Evolutionary conservation across 1,139 yeast genomes (phyloP).

Genomic region (Saccharomyces pastorianus): DNA sequence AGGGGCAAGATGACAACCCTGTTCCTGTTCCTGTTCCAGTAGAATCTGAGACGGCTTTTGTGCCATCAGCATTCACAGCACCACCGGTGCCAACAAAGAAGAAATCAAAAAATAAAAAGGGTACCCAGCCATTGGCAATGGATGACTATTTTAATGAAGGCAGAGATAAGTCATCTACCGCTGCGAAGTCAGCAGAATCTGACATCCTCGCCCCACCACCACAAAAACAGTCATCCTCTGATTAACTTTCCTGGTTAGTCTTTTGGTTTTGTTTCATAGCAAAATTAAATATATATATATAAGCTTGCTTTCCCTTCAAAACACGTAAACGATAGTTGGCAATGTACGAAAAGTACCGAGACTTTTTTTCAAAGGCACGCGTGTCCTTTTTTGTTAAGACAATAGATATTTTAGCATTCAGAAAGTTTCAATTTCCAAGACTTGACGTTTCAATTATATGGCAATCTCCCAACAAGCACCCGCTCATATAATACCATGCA

Average conservation of each 20-base stretch:
- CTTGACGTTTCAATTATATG: background rate
- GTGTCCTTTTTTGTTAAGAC: background rate
- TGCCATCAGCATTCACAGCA: constrained; percentile 14
- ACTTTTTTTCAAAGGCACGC: background rate
- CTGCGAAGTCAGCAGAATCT: constrained; percentile 11
- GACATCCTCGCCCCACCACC: constrained; percentile 31
- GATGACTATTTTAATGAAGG: constrained; percentile 34
- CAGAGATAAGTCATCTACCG: constrained; percentile 29
- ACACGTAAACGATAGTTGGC: background rate
- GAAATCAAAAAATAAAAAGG: constrained; percentile 14
- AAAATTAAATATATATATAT: background rate
- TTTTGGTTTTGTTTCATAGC: background rate
- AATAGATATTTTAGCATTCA: background rate
- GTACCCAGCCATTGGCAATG: constrained; percentile 16
- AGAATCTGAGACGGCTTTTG: constrained; percentile 13
- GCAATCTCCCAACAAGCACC: background rate
- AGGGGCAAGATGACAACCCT: background rate
- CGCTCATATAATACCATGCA: background rate
- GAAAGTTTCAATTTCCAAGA: background rate
- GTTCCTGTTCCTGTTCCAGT: constrained; percentile 2
- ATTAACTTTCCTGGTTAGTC: background rate
- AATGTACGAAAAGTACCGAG: background rate
- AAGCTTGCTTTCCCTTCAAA: background rate
- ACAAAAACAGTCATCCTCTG: constrained; percentile 4
- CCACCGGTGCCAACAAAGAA: constrained; percentile 28